Conservation (phyloP, 129 eudicot genomes). For the Chrysanthemum makinoi region DNA sequence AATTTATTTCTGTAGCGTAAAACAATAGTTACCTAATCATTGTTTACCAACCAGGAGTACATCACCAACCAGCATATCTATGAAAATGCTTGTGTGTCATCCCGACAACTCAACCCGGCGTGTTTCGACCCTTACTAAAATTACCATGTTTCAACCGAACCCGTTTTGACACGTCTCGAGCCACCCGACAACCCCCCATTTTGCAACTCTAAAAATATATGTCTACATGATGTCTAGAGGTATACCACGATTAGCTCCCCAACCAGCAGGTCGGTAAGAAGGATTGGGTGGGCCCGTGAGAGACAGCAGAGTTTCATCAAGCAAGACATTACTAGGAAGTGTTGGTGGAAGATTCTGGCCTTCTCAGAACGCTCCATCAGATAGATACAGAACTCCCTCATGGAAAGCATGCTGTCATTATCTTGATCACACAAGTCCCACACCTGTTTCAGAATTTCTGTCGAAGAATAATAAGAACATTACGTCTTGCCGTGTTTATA, state of each 20-base stretch:
- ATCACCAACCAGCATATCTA: no score
- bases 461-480: not conserved
- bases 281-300: conserved; percentile 81
- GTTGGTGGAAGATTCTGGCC: conserved; percentile 81
- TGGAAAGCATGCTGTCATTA: conserved; percentile 93
- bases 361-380: conserved; percentile 93
- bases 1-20: no score
- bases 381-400: conserved; percentile 88
- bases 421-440: conserved; percentile 99
- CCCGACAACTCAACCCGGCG: no score
- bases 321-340: conserved; percentile 76
- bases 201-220: not conserved
- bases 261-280: conserved; percentile 51
- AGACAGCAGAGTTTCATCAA: conserved; percentile 83
- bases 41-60: no score
- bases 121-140: no score
- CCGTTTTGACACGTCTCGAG: no score
- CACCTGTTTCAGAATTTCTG: conserved; percentile 94
- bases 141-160: no score
- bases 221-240: conserved; percentile 11
- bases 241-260: conserved; percentile 68
- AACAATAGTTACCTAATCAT: no score
- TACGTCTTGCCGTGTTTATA: no score
- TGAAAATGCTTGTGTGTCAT: no score
- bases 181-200: no score